Evolutionary conservation across 352 stramenopile genomes (phyloP).

Genomic region (Phytophthora uliginosa): DNA sequence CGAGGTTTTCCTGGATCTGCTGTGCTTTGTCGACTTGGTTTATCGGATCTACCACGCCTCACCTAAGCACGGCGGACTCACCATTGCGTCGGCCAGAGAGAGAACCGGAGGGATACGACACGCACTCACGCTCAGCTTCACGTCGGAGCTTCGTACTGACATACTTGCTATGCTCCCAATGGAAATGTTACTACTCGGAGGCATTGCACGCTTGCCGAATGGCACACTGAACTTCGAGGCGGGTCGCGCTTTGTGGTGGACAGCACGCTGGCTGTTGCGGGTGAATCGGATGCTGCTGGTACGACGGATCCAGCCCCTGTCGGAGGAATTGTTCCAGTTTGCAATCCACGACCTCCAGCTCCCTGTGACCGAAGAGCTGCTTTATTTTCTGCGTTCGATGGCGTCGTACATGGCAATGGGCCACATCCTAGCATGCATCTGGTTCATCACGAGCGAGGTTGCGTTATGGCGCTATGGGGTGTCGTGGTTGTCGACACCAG

Average conservation of each 20-base stretch:
- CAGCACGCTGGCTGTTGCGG: constrained; percentile 48
- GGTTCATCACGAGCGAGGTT: constrained; percentile 57
- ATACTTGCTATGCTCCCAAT: constrained; percentile 50
- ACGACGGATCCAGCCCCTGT: constrained; percentile 46
- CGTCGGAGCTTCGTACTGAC: constrained; percentile 45
- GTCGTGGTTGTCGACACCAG: constrained; percentile 72
- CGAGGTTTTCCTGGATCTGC: constrained; percentile 56
- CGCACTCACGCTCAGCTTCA: background rate
- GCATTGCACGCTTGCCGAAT: constrained; percentile 4
- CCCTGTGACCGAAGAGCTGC: constrained; percentile 41
- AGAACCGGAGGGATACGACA: background rate
- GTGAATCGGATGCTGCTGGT: constrained; percentile 60
- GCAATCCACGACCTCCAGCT: constrained; percentile 62
- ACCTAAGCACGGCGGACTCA: background rate
- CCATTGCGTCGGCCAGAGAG: background rate
- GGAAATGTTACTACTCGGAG: constrained; percentile 41
- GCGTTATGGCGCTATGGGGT: constrained; percentile 40
- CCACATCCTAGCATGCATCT: constrained; percentile 68
- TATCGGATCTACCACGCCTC: constrained; percentile 17
- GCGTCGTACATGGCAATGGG: constrained; percentile 55
- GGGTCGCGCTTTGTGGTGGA: constrained; percentile 35
- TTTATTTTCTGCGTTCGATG: constrained; percentile 60
- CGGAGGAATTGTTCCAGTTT: constrained; percentile 64
- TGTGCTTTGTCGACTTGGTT: constrained; percentile 51
- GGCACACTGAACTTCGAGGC: background rate